These are phyloP conservation scores for Flaveria robusta DNA, from an alignment of 129 eudicot species.

Conservation along the genomic window DNA sequence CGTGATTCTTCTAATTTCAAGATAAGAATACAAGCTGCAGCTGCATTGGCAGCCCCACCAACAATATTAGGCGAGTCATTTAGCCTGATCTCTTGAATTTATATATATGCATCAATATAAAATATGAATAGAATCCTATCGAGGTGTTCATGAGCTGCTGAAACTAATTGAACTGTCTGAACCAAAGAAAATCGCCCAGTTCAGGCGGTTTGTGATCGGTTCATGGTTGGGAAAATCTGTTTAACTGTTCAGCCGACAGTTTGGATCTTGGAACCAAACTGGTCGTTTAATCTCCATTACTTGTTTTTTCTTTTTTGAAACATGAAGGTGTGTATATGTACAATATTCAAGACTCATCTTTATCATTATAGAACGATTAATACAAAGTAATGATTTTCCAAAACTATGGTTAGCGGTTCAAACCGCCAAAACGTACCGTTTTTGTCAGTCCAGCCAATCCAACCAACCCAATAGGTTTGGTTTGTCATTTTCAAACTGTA, in stretches of 20 bases:
- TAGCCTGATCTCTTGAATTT: slow-evolving; percentile 1
- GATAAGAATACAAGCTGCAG: slow-evolving; percentile 97
- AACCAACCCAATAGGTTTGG: neutral
- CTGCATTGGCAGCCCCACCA: slow-evolving; percentile 89
- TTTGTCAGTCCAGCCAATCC: neutral
- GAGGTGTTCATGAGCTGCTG: neutral
- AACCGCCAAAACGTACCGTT: neutral
- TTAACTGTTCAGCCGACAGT: neutral
- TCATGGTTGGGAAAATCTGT: neutral
- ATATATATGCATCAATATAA: neutral
- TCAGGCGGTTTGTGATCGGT: neutral
- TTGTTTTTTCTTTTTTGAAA: neutral
- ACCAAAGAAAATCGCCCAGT: neutral
- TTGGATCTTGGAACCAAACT: neutral
- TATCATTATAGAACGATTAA: neutral
- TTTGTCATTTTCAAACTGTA: neutral
- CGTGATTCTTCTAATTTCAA: slow-evolving; percentile 91
- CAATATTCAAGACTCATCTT: neutral
- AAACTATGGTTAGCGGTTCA: neutral
- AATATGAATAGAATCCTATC: no score
- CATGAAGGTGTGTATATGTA: neutral
- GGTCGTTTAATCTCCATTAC: neutral
- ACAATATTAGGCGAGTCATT: slow-evolving; percentile 56
- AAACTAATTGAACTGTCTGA: neutral
- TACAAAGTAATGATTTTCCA: no score